Percentiles rank a stretch among this genome's conserved stretches.
Evolutionary conservation across 78 protist genomes (phyloP).

Genomic region (Capsaspora owczarzaki): DNA sequence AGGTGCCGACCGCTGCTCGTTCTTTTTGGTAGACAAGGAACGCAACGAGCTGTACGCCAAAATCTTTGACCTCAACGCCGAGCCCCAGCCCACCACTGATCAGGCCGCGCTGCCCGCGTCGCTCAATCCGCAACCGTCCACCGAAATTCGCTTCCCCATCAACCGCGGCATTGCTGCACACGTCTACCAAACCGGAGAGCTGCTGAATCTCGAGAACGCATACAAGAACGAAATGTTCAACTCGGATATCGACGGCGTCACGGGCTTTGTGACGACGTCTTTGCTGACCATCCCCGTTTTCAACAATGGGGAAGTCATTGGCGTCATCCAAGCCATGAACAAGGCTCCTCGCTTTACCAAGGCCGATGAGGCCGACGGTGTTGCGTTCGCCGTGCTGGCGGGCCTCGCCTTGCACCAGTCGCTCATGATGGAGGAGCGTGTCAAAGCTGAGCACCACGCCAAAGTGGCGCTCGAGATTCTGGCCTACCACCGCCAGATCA

Average conservation of each 20-base stretch:
- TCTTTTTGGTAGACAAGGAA: neutral
- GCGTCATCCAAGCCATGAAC: conserved; percentile 4
- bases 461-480: neutral
- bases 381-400: neutral
- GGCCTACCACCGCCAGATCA: neutral
- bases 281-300: neutral
- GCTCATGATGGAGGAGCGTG: neutral
- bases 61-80: too few relatives aligned
- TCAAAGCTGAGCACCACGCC: neutral
- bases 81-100: too few relatives aligned
- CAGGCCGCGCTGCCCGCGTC: neutral
- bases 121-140: neutral
- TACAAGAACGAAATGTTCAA: conserved; percentile 27
- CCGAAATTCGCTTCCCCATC: conserved; percentile 23
- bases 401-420: neutral
- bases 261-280: neutral
- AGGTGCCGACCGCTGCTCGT: neutral
- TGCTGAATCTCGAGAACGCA: conserved; percentile 22
- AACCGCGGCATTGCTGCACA: conserved; percentile 17
- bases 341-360: neutral
- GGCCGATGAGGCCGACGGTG: neutral
- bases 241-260: neutral
- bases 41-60: neutral
- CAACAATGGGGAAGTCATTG: neutral
- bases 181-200: conserved; percentile 26